Base-by-base conservation (phyloP, 2,329 filamentous ascomycete species). In the Hirsutella rhossiliensis region DNA sequence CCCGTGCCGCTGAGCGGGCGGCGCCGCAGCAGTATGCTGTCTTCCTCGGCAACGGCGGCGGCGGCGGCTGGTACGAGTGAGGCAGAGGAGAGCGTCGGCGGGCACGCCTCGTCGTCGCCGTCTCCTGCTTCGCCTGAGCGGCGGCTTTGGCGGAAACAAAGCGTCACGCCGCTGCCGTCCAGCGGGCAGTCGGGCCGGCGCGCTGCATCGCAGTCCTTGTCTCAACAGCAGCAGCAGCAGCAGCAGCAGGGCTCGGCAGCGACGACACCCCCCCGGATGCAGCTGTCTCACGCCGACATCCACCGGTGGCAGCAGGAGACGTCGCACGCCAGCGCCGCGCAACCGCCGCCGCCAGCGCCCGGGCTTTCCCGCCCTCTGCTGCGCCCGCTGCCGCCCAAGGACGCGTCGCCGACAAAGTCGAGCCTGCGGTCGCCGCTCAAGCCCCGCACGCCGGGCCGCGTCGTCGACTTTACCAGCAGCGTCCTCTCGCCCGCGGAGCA, bases 381-480 rank as follows among this genome's bases (percentile, higher is more conserved):
- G 19, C 68, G 69, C 7, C 69, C 71, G 2, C 60, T 70, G 4
- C 73, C 74, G 12, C 64, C 69, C 42, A 69, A 65, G 47, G 64
- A 68, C n/a, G 67, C 69, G 5, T 78, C 75, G 1, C 75, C 76
- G 0, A 64, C 59, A 9, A 80, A 79, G 53, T 79, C 76, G 1
- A 73, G 67, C 50, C 58, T 80, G 20, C 69, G 76, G 17, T 76
- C 75, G 4, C 73, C 75, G 0, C 54, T 75, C 17, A 80, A 79
- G 52, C 69, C 72, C 4, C 75, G 69, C 48, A 78, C 73, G 2
- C 73, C 73, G 1, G 76, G 76, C 5, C 69, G 73, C 0, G 71
- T 78, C 1, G 76, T 80, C 13, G 73, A 76, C 45, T 79, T 78
- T 49, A 71, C 70, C 1, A 71, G 67, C 56, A 72, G 64, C 54